Evolutionary conservation across 768 basidiomycete species (phyloP).

Genomic region (Rhodosporidiobolus sp.): DNA sequence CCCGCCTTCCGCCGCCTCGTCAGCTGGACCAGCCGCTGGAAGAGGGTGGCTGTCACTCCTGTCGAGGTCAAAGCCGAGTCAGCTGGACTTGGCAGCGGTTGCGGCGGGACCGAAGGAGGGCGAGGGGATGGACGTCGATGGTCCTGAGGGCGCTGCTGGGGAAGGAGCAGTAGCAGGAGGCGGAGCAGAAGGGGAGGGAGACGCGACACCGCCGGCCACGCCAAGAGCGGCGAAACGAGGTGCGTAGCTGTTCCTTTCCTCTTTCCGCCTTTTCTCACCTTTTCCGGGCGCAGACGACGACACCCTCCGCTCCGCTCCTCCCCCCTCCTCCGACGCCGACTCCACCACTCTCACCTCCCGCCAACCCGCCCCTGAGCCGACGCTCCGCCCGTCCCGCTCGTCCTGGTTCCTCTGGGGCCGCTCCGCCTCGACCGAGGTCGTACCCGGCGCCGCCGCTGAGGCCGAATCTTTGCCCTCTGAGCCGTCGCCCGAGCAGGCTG

Average conservation of each 20-base stretch:
- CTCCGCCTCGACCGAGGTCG: not conserved
- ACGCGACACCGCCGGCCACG: not conserved
- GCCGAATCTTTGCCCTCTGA: not conserved
- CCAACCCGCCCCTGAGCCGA: not conserved
- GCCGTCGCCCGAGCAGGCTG: not conserved
- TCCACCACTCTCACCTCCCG: not conserved
- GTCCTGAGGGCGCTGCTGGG: not conserved
- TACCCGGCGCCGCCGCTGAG: not conserved
- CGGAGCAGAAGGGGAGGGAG: not conserved
- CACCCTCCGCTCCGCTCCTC: not conserved
- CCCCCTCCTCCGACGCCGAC: not conserved
- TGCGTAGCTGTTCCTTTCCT: not conserved
- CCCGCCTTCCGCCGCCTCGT: not conserved
- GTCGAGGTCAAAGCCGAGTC: conserved; percentile 1
- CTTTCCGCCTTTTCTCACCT: accelerated
- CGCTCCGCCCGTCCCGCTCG: not conserved
- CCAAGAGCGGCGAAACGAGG: not conserved
- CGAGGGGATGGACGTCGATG: not conserved
- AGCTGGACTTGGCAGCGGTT: not conserved
- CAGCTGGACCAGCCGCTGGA: too few relatives aligned
- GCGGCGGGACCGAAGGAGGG: not conserved
- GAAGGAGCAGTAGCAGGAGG: not conserved
- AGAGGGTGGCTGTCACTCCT: conserved; percentile 8
- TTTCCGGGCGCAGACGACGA: not conserved
- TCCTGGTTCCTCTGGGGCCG: conserved; percentile 36